Evolutionary conservation across 2,329 filamentous ascomycete genomes (phyloP).

Genomic region (Trichocomaceae sp.): DNA sequence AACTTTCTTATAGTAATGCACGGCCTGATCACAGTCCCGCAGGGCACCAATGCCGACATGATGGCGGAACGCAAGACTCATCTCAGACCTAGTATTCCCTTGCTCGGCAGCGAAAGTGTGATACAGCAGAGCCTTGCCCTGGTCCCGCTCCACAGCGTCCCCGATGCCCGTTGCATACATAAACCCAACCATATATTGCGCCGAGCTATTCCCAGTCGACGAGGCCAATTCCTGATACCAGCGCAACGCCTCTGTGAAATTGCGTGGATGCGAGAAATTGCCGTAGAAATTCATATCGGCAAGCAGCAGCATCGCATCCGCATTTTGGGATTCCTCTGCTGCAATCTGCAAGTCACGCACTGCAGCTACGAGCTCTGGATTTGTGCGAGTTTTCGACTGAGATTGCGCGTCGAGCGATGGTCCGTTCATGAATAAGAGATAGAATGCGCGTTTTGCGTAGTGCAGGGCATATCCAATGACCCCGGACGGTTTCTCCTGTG

Average conservation of each 20-base stretch:
- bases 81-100: slow-evolving; percentile 78
- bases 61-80: slow-evolving; percentile 86
- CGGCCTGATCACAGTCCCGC: slow-evolving; percentile 76
- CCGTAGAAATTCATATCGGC: slow-evolving; percentile 96
- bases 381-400: slow-evolving; percentile 32
- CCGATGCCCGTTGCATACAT: slow-evolving; percentile 94
- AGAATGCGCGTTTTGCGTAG: slow-evolving; percentile 58
- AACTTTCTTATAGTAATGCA: slow-evolving; percentile 83
- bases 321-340: slow-evolving; percentile 47
- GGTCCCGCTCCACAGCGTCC: slow-evolving; percentile 70
- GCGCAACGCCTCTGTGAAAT: slow-evolving; percentile 71
- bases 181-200: slow-evolving; percentile 90
- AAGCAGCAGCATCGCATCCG: slow-evolving; percentile 81
- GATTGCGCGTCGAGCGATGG: slow-evolving; percentile 41
- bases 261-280: slow-evolving; percentile 79
- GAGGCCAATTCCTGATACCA: slow-evolving; percentile 74
- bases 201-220: slow-evolving; percentile 77
- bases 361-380: slow-evolving; percentile 47
- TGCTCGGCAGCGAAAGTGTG: slow-evolving; percentile 86
- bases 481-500: slow-evolving; percentile 48
- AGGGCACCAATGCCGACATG: slow-evolving; percentile 78
- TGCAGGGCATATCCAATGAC: slow-evolving; percentile 52
- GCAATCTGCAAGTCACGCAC: slow-evolving; percentile 55
- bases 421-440: slow-evolving; percentile 59
- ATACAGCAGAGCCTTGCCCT: slow-evolving; percentile 86